A percentile compares a stretch with the other conserved stretches of the same genome.
Conservation (phyloP, 257 asterid species). For the Fraxinus anomala region DNA sequence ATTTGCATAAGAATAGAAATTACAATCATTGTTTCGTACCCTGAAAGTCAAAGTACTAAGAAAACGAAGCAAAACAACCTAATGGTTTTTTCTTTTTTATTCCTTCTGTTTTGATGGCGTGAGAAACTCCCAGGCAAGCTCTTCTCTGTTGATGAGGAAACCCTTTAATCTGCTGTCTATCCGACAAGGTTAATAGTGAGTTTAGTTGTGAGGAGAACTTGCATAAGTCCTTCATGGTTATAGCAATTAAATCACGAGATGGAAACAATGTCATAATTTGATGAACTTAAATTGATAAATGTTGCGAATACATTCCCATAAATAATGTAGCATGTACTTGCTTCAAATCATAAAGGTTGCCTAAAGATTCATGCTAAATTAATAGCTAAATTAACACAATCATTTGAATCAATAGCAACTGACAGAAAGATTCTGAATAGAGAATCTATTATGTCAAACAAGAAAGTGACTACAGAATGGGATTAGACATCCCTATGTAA, state of each 20-base stretch:
- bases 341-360: not conserved
- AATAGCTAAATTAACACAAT: not conserved
- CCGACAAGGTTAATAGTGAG: not conserved
- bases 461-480: not conserved
- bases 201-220: not conserved
- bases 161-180: not conserved
- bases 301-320: not conserved
- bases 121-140: not conserved
- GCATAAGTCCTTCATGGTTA: not conserved
- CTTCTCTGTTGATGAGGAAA: not conserved
- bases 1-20: not conserved
- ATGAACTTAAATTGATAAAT: not conserved
- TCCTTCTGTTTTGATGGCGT: not conserved
- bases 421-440: not conserved
- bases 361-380: not conserved
- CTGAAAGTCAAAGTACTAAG: no score
- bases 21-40: not conserved
- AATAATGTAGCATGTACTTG: not conserved
- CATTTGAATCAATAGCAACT: not conserved
- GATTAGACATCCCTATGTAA: not conserved
- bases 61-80: not conserved
- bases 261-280: not conserved
- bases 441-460: not conserved
- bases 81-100: not conserved
- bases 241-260: not conserved